phyloP scores from a whole-genome alignment of 202 grass and related monocot genomes.

The Hordeum pubiflorum region DNA sequence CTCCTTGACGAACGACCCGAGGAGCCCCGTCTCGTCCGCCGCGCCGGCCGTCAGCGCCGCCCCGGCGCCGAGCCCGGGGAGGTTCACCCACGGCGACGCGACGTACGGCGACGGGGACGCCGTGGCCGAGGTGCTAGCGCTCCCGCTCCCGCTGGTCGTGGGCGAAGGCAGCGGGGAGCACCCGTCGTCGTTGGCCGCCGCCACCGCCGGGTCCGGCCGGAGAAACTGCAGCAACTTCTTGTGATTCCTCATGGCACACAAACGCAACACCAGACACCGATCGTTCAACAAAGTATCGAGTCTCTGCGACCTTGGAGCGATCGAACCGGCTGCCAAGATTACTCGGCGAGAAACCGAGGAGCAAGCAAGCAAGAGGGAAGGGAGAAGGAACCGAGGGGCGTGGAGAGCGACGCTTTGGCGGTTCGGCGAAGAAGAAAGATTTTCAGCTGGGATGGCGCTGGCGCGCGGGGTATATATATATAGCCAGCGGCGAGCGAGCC shows the following conservation, averaged over 20 bases:
- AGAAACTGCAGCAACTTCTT: conserved; percentile 59
- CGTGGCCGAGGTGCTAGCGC: background rate
- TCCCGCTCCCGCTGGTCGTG: background rate
- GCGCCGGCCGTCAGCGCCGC: background rate
- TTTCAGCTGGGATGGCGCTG: background rate
- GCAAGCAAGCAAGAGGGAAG: background rate
- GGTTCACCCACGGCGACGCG: conserved; percentile 52
- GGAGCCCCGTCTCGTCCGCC: background rate
- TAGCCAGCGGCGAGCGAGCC: background rate
- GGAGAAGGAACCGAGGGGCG: background rate
- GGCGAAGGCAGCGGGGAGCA: background rate
- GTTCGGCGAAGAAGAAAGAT: background rate
- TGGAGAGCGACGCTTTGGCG: background rate
- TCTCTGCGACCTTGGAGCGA: background rate
- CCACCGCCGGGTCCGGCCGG: conserved; percentile 20
- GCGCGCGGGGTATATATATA: background rate
- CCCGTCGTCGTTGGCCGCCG: background rate
- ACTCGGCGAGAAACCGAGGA: background rate
- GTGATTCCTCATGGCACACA: conserved; percentile 32
- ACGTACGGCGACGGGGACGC: conserved; percentile 32
- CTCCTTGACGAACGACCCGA: conserved; percentile 63
- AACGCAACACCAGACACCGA: background rate
- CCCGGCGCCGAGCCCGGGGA: conserved; percentile 21
- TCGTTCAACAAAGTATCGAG: no score
- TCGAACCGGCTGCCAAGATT: background rate